Percentiles rank a stretch among this genome's conserved stretches.
Conservation (phyloP, 208 protist genomes). For the Angomonas desouzai region DNA sequence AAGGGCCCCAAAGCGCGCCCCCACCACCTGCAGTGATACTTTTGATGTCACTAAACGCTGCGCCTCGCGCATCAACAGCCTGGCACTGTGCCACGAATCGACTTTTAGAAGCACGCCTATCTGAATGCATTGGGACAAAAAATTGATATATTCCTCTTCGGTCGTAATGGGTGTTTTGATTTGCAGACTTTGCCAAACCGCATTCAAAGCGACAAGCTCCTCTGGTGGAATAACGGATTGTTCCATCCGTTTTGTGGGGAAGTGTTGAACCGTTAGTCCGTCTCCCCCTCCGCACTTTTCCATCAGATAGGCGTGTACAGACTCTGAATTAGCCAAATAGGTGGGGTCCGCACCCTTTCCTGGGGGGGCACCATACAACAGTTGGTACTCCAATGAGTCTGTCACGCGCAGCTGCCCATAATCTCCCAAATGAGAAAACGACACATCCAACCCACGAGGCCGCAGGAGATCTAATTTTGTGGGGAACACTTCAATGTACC, state of each 20-base stretch:
- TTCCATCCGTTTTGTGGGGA: conserved; percentile 21
- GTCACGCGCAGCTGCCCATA: conserved; percentile 76
- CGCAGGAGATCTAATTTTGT: conserved; percentile 57
- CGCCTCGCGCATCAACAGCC: conserved; percentile 74
- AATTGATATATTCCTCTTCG: conserved; percentile 53
- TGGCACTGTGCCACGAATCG: conserved; percentile 82
- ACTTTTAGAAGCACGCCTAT: conserved; percentile 86
- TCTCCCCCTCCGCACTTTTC: conserved; percentile 9
- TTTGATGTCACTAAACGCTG: conserved; percentile 57
- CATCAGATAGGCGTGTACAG: conserved; percentile 6
- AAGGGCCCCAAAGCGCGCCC: conserved; percentile 76
- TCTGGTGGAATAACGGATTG: conserved; percentile 27
- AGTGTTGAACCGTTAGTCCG: conserved; percentile 8
- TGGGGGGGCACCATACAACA: conserved; percentile 62
- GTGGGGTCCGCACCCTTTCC: neutral
- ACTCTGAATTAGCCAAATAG: neutral
- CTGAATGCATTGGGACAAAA: conserved; percentile 63
- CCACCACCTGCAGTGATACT: conserved; percentile 69
- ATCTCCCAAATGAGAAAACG: conserved; percentile 79
- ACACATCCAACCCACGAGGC: conserved; percentile 71
- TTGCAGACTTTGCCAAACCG: conserved; percentile 54
- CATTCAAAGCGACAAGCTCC: conserved; percentile 31
- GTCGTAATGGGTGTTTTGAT: conserved; percentile 27
- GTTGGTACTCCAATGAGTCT: conserved; percentile 62
- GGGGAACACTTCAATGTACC: conserved; percentile 80